Evolutionary conservation across 768 basidiomycete genomes (phyloP), one percentile per base, ranked within the genome.

Genomic region (Obba rivulosa): DNA sequence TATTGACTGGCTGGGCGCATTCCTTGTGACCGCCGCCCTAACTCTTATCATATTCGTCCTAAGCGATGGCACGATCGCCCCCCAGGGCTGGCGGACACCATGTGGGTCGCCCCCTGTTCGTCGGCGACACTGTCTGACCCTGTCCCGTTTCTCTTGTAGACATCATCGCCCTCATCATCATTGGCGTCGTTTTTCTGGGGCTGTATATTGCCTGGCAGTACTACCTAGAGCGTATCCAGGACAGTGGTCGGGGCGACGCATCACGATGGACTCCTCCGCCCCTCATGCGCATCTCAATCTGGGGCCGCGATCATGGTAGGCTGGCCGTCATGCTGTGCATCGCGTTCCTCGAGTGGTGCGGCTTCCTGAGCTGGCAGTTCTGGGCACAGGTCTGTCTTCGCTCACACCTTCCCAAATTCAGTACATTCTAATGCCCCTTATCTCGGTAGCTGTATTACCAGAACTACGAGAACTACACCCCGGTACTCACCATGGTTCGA

Each of bases 1-100:
- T 0, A 73, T 92, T 0, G 91, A 93, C 51, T 91, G 87, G 87
- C 63, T 87, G 17, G 91, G 91, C 2, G 85, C 83, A 0, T 62
- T 74, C 14, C 62, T 92, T 13, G 66, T 80, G 46, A 88, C 87
- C 0, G 62, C 69, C 0, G 87, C 85, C 0, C 66, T 92, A 25
- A 76, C 85, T 1, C 65, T 92, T 0, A 71, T 92, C 52, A 73
- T 84, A 8, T 92, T 90, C 56, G 81, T 83, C 0, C 74, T 93
- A 3, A 79, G 82, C 41, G 78, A 87, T 53, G 87, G 80, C 5
- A 73, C 73, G n/a, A 66, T 72, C 16, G 83, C 80, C 3, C 70
- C 76, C 0, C 40, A 78, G 3, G 76, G 78, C 8, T 91, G 86
- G 86, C 66, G 62, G 9, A 83, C 83, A 3, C 55, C 68, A 4